Base-by-base conservation (phyloP, 164 flowering plant species). In the Chimonanthus praecox region DNA sequence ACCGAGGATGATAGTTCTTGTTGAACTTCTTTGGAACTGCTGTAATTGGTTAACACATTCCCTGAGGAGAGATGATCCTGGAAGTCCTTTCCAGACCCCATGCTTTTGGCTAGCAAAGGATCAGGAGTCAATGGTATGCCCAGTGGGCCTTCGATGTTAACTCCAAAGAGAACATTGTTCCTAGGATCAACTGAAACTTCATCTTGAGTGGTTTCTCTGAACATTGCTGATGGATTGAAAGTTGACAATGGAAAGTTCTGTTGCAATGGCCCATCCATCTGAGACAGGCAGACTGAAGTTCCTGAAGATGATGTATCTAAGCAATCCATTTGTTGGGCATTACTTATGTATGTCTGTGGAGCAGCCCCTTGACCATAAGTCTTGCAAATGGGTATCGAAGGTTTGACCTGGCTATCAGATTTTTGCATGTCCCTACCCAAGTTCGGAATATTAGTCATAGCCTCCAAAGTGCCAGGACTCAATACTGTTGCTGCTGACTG, bases 271-370 rank as follows among this genome's bases (percentile, higher is more conserved):
- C 78, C 84, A 76, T 91, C 97, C 79, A 83, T 88, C 75, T 87
- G 97, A 72, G 94, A 86, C 71, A 89, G 82, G 67, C 94, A 84
- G 74, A 82, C 90, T 47, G 95, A 90, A 64, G 98, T 92, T 73
- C 92, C 90, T 4, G 99, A 95, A 78, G 98, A 94, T 62, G 99
- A 86, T 62, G 94, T 78, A 69, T 93, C 99, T 83, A 95, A 75
- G 82, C 85, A 90, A 79, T 92, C 98, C 64, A 88, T 80, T 64
- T 88, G 99, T 44, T 85, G 58, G 43, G 80, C 70, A 69, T 78
- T 82, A 65, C 79, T 83, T 45, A 79, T 74, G 72, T 82, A 89
- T 47, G 86, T 71, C 60, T 87, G 96, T 13, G 84, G 82, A 43
- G 81, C 72, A 68, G 85, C 79, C 70, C 87, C 89, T 65, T 85